These are phyloP conservation scores for Inosperma sp. DNA, from an alignment of 768 basidiomycete species.

Conservation along the genomic window DNA sequence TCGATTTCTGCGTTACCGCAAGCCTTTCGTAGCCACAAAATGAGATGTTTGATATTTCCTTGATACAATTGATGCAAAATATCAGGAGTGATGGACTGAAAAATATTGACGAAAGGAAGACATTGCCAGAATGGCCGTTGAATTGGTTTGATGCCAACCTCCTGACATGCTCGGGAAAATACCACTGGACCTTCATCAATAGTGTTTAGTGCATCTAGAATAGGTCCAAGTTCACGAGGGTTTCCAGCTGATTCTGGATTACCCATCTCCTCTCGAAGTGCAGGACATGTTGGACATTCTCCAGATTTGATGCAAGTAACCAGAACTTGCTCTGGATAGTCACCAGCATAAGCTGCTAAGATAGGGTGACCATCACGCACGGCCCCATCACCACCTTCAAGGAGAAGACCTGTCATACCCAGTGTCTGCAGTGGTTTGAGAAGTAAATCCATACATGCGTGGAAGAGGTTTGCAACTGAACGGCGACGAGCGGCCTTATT, in stretches of 20 bases:
- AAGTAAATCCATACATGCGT: constrained; percentile 31
- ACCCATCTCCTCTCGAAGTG: constrained; percentile 17
- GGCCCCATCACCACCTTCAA: constrained; percentile 33
- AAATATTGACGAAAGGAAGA: constrained; percentile 39
- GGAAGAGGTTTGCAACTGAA: constrained; percentile 31
- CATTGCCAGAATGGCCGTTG: constrained; percentile 37
- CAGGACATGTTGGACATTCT: constrained; percentile 27
- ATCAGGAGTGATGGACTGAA: too few species aligned
- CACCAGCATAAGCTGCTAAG: constrained; percentile 35
- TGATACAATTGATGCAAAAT: too few species aligned
- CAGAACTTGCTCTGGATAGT: constrained; percentile 44
- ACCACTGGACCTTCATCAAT: constrained; percentile 11
- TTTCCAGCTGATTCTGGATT: background rate
- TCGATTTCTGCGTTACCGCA: constrained; percentile 31
- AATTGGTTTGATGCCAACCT: too few species aligned
- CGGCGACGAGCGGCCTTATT: constrained; percentile 21
- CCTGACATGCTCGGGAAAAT: constrained; percentile 17
- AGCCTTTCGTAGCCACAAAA: constrained; percentile 29
- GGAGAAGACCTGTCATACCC: constrained; percentile 20
- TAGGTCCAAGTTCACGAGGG: constrained; percentile 11
- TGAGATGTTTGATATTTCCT: constrained; percentile 40
- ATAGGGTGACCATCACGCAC: constrained; percentile 33
- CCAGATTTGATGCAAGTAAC: constrained; percentile 25
- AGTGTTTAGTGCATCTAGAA: constrained; percentile 26
- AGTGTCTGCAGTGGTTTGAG: constrained; percentile 25